Evolutionary conservation across 805 yeast genomes (phyloP).

Genomic region (Candida sphagnicola): DNA sequence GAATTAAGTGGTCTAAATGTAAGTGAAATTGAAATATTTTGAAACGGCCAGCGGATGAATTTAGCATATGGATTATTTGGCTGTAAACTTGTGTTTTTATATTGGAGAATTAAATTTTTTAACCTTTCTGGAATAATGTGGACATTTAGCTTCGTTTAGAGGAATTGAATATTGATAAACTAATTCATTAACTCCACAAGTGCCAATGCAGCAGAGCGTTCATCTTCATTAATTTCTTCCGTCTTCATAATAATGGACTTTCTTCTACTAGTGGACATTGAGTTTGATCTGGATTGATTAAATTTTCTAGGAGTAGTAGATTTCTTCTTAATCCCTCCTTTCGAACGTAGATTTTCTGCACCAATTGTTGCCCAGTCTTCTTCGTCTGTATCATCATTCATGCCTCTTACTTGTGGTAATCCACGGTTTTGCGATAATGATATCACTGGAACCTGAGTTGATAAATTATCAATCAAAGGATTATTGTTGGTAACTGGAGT

Average conservation of each 20-base stretch:
- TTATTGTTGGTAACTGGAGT: background rate
- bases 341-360: conserved; percentile 55
- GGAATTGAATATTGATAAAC: too few species aligned
- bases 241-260: conserved; percentile 1
- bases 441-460: background rate
- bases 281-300: conserved; percentile 7
- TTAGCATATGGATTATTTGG: too few species aligned
- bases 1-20: too few species aligned
- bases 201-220: conserved; percentile 58
- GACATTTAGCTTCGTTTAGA: too few species aligned
- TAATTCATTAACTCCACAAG: conserved; percentile 51
- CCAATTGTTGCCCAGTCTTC: conserved; percentile 96
- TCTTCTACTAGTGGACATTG: background rate
- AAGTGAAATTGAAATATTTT: too few species aligned
- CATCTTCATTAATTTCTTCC: conserved; percentile 25
- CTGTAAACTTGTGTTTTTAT: too few species aligned
- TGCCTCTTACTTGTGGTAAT: conserved; percentile 2
- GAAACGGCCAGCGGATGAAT: too few species aligned
- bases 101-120: too few species aligned
- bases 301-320: conserved; percentile 4
- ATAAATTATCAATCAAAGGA: background rate
- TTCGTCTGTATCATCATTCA: conserved; percentile 77
- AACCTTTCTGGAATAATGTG: background rate
- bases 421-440: background rate
- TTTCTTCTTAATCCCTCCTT: conserved; percentile 11